Conservation (phyloP, 192 early-diverging fungal genomes). For the Coemansia reversa region DNA sequence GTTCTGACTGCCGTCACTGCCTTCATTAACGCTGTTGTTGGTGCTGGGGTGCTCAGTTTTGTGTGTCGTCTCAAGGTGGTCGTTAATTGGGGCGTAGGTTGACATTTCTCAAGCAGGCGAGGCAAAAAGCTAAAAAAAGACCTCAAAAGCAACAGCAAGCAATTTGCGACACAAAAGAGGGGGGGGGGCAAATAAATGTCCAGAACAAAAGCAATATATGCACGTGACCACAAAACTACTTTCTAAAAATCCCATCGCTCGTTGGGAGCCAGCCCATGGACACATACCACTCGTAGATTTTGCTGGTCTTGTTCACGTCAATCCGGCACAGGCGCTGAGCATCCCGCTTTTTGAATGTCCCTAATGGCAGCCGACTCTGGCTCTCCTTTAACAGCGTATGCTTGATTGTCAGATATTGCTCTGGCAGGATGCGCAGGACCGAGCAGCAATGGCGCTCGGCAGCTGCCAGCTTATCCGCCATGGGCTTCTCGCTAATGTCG, state of each 20-base stretch:
- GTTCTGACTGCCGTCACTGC: neutral
- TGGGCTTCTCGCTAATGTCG: constrained; percentile 33
- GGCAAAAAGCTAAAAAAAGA: constrained; percentile 7
- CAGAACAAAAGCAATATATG: neutral
- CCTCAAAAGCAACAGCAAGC: neutral
- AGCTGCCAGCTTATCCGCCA: constrained; percentile 39
- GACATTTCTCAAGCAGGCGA: constrained; percentile 31
- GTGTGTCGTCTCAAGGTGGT: constrained; percentile 21
- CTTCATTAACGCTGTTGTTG: neutral
- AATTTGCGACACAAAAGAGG: neutral
- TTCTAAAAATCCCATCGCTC: constrained; percentile 28
- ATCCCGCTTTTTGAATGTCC: constrained; percentile 81
- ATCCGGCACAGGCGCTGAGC: constrained; percentile 88
- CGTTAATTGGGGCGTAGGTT: constrained; percentile 42
- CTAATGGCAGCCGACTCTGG: constrained; percentile 15
- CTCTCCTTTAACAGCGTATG: constrained; percentile 67
- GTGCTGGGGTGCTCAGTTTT: constrained; percentile 11
- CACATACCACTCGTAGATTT: constrained; percentile 87
- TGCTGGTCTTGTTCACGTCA: constrained; percentile 92
- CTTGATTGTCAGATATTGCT: constrained; percentile 83
- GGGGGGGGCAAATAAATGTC: too few relatives aligned
- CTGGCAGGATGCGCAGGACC: constrained; percentile 77
- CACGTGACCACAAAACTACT: neutral
- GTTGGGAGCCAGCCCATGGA: constrained; percentile 77
- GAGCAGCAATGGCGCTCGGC: constrained; percentile 74